Evolutionary conservation across 2,329 filamentous ascomycete species (phyloP).

Genomic region (Hortaea sp.): DNA sequence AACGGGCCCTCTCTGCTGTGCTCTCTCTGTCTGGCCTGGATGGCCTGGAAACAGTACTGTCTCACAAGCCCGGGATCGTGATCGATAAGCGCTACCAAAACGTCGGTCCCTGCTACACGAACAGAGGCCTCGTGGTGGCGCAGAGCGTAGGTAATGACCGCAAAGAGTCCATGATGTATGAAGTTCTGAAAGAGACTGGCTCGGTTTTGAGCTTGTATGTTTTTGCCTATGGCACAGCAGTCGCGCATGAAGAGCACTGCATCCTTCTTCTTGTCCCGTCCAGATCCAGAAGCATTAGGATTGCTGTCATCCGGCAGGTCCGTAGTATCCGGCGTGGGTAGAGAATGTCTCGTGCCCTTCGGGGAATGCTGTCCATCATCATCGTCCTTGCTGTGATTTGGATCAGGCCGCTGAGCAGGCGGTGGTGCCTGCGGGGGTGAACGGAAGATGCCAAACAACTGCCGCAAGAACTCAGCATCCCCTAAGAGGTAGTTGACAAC

Average conservation of each 20-base stretch:
- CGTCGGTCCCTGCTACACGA: conserved; percentile 85
- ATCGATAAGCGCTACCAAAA: conserved; percentile 87
- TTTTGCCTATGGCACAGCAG: conserved; percentile 89
- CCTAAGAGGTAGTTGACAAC: conserved; percentile 90
- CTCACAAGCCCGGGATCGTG: conserved; percentile 93
- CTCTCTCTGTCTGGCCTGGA: conserved; percentile 66
- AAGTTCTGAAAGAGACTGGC: conserved; percentile 83
- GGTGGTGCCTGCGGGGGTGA: neutral
- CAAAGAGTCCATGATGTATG: conserved; percentile 73
- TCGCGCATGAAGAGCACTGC: conserved; percentile 95
- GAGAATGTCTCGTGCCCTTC: neutral
- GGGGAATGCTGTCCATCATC: conserved; percentile 26
- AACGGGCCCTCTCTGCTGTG: conserved; percentile 42
- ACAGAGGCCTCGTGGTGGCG: conserved; percentile 75
- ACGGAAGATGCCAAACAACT: conserved; percentile 78
- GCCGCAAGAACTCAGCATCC: conserved; percentile 66
- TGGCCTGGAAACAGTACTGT: conserved; percentile 82
- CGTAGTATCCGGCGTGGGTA: neutral
- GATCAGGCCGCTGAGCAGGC: neutral
- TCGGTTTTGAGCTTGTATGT: conserved; percentile 72
- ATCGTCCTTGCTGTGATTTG: conserved; percentile 41
- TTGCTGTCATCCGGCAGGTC: neutral
- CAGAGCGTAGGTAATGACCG: conserved; percentile 85
- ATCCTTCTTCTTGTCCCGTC: conserved; percentile 49
- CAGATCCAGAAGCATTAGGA: neutral